Conservation (phyloP, 2,329 filamentous ascomycete species). For the Hypoxylon sp. region DNA sequence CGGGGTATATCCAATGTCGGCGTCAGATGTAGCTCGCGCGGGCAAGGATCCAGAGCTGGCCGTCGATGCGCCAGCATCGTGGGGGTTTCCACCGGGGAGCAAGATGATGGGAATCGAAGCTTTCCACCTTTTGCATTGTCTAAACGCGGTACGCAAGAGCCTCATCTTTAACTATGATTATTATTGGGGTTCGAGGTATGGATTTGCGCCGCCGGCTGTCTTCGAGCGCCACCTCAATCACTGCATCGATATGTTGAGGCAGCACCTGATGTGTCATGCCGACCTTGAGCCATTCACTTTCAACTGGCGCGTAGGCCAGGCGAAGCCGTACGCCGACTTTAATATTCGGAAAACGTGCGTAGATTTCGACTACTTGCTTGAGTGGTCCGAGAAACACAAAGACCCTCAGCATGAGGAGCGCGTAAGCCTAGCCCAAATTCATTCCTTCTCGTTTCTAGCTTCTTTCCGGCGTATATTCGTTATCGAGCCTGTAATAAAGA, state of each 20-base stretch:
- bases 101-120: conserved; percentile 24
- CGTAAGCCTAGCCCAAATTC: conserved; percentile 2
- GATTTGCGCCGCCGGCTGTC: conserved; percentile 15
- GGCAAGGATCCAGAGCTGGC: conserved; percentile 14
- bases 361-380: conserved; percentile 19
- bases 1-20: conserved; percentile 22
- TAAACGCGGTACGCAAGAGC: conserved; percentile 15
- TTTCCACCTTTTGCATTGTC: conserved; percentile 15
- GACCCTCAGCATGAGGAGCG: conserved; percentile 14
- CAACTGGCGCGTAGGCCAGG: conserved; percentile 18
- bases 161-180: conserved; percentile 18
- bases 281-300: conserved; percentile 21
- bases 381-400: conserved; percentile 20
- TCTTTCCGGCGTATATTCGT: neutral
- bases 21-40: conserved; percentile 10
- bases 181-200: conserved; percentile 17
- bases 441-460: neutral
- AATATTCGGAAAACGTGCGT: conserved; percentile 21
- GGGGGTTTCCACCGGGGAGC: conserved; percentile 11
- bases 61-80: conserved; percentile 18
- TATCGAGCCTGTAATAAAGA: neutral
- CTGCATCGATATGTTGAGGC: conserved; percentile 19
- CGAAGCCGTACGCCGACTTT: conserved; percentile 18
- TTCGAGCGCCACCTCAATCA: conserved; percentile 20
- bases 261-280: conserved; percentile 22